Evolutionary conservation across 805 yeast species (phyloP), one percentile per base, ranked within the genome.

Genomic region (Lipomyces mesembrius): DNA sequence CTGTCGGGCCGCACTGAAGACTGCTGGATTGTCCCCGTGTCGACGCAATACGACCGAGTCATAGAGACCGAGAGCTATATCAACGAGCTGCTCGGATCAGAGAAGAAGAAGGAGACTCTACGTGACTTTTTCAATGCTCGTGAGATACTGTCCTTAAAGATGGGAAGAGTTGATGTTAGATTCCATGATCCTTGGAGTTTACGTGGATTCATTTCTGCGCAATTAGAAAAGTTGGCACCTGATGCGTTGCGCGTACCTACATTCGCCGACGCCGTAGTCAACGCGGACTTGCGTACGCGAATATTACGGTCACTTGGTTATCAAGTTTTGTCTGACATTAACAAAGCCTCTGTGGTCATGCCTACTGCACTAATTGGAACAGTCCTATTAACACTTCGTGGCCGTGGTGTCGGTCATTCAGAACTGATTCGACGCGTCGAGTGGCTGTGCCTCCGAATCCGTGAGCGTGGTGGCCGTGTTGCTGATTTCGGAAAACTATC

Each of bases 1-100:
- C 73, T 81, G 34, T 75, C 80, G 27, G 86, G 86, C 6, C 67
- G 77, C 2, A 77, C 77, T 8, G 74, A 78, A 49, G 83, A 80
- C 64, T 74, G 79, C 37, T 79, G 80, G 79, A 76, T 86, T 59
- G 84, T 83, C 65, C 90, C 90, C 0, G 79, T 86, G 1, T 80
- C 88, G 25, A 84, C 87, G 29, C 85, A 85, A 66, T 86, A 87
- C 71, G 90, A 86, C 75, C 80, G 87, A 66, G 84, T 86, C 9
- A 84, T 85, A 60, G 90, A 86, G 74, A 80, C 80, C 5, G 82
- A 79, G 64, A 83, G 86, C 1, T 86, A 85, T 72, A 82, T 85
- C 34, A 81, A 82, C 55, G 89, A 86, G 73, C 78, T 86, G 60
- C 79, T 84, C 58, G 89, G 89, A 29, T 79, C 79, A 59, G 88